Base-by-base conservation (phyloP, 2,329 filamentous ascomycete species). In the Sporothrix inflata region DNA sequence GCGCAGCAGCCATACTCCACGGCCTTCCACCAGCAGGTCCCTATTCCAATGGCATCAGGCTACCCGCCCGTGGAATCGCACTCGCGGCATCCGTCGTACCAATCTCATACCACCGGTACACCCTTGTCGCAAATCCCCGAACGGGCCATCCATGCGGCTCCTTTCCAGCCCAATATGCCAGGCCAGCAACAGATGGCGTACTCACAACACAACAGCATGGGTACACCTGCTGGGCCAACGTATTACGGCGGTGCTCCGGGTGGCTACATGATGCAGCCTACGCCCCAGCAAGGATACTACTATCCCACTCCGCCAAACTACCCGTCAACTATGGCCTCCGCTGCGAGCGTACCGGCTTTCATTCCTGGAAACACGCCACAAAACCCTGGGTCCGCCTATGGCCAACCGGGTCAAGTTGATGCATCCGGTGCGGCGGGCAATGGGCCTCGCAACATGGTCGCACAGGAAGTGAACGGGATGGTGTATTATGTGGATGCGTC, bases 391-490 rank as follows among this genome's bases (percentile, higher is more conserved):
- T 57, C 71, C 1, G 49, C 24, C 1, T 75, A 76, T 83, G 78
- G 79, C 75, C 82, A 84, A 53, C 81, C 83, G 45, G 78, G 78
- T 14, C 87, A 85, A 72, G 76, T 80, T 76, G 79, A 86, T 75
- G 73, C 78, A 69, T 55, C 78, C 57, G 73, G 75, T 38, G 76
- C 67, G 1, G 65, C 79, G n/a, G 81, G 83, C 65, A 75, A 78
- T 38, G 78, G 79, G 40, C 81, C 83, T 40, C 88, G 84, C 21
- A 87, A 84, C 75, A 80, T 89, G 55, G 87, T 91, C 65, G 93
- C 94, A 0, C 94, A 98, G 80, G 95, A 98, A 83, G 90, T 91
- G 75, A 97, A 97, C 76, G 96, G 96, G 74, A 98, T 97, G 88
- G 94, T 97, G 0, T 98, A 97, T 81, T 99, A 97, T 80, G 94